phyloP scores from a whole-genome alignment of 2,329 filamentous ascomycete genomes.

The Paradendryphiella salina region DNA sequence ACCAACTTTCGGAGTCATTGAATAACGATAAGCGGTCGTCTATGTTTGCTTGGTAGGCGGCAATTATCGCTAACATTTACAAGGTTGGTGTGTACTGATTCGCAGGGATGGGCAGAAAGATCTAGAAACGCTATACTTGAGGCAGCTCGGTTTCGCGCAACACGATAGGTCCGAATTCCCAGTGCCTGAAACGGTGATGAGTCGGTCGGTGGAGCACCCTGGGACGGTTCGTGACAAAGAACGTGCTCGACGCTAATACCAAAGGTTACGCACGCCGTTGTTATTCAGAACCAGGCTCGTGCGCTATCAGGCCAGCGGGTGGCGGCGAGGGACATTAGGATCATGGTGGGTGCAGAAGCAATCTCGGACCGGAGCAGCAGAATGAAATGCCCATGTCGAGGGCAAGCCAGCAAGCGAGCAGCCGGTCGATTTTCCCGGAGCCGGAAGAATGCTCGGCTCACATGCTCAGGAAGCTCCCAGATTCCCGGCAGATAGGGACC shows the following conservation, averaged over 20 bases:
- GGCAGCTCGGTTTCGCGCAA: conserved; percentile 27
- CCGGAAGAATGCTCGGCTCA: conserved; percentile 2
- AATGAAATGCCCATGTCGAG: neutral
- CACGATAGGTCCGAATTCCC: conserved; percentile 34
- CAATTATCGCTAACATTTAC: neutral
- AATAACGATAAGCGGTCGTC: neutral
- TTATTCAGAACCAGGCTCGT: conserved; percentile 9
- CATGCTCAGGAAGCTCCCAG: neutral
- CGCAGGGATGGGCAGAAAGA: conserved; percentile 1
- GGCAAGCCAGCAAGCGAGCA: conserved; percentile 3
- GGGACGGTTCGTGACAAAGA: conserved; percentile 20
- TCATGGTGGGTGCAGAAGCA: conserved; percentile 14
- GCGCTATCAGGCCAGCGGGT: conserved; percentile 7
- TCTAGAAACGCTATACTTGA: conserved; percentile 13
- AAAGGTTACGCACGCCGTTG: conserved; percentile 20
- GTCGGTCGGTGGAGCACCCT: conserved; percentile 14
- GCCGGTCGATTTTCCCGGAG: conserved; percentile 10
- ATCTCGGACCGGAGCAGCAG: conserved; percentile 8
- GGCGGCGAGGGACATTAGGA: conserved; percentile 7
- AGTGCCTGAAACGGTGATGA: conserved; percentile 36
- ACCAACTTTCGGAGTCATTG: neutral
- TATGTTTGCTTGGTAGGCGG: conserved; percentile 1
- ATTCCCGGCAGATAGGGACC: conserved; percentile 17
- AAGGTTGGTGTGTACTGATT: neutral
- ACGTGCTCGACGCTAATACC: conserved; percentile 21